Evolutionary conservation across 148 eudicot genomes (phyloP).

Genomic region (Vaccinium macrocarpon): DNA sequence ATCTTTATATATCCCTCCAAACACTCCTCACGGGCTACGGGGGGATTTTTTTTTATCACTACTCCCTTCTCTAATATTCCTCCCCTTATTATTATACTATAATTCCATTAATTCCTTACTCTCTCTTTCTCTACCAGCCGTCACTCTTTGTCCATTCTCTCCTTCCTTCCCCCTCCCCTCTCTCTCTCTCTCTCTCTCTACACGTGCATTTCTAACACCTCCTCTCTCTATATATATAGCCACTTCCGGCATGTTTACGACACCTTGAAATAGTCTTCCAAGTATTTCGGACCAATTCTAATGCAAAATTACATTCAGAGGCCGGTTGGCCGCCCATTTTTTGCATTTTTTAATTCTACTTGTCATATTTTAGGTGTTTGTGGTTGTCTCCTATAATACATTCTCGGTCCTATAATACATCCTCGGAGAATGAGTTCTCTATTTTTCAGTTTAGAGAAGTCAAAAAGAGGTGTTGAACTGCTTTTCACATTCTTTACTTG

Average conservation of each 20-base stretch:
- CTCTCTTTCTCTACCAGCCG: constrained; percentile 51
- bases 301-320: too few species aligned
- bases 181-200: constrained; percentile 39
- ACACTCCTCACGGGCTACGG: constrained; percentile 55
- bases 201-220: constrained; percentile 49
- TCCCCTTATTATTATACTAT: not conserved
- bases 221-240: not conserved
- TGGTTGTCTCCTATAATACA: too few species aligned
- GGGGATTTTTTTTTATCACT: constrained; percentile 42
- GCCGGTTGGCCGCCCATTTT: too few species aligned
- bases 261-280: too few species aligned
- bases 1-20: constrained; percentile 64
- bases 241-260: not conserved
- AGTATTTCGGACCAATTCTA: too few species aligned
- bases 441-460: too few species aligned
- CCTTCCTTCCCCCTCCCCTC: constrained; percentile 9
- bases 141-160: constrained; percentile 37
- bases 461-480: too few species aligned
- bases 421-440: too few species aligned
- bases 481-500: too few species aligned
- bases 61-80: not conserved
- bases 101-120: not conserved
- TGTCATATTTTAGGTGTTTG: too few species aligned
- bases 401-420: too few species aligned
- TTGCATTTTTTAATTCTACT: too few species aligned